Conservation (phyloP, 73 alveolate genomes). For the Tetrahymena malaccensis region DNA sequence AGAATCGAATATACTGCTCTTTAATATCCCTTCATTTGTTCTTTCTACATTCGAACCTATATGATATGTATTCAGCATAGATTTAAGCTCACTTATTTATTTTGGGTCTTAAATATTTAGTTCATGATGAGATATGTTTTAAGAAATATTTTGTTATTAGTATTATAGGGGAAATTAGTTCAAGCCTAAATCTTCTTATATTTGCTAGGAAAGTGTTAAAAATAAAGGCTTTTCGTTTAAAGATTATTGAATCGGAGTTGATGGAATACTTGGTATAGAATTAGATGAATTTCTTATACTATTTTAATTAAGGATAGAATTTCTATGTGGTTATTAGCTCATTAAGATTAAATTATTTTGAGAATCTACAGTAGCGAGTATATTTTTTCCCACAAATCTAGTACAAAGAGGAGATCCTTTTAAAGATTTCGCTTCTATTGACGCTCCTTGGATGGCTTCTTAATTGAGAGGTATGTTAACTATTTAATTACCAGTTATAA, state of each 20-base stretch:
- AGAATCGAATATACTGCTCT: background rate
- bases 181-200: background rate
- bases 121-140: background rate
- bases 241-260: background rate
- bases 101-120: background rate
- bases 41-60: background rate
- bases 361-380: background rate
- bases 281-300: background rate
- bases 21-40: background rate
- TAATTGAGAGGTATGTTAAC: background rate
- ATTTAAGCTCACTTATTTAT: background rate
- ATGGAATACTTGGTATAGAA: background rate
- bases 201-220: background rate
- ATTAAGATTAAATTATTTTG: background rate
- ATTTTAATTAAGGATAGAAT: background rate
- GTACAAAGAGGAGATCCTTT: background rate
- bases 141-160: background rate
- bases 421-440: background rate
- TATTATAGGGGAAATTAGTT: too few relatives aligned
- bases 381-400: background rate
- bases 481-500: background rate
- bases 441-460: background rate
- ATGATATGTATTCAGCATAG: background rate
- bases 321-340: background rate
- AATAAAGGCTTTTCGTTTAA: background rate